A percentile compares a stretch with the other conserved stretches of the same genome.
These are phyloP conservation scores for Trypanosoma brucei DNA, from an alignment of 208 protist genomes.

Conservation along the genomic window DNA sequence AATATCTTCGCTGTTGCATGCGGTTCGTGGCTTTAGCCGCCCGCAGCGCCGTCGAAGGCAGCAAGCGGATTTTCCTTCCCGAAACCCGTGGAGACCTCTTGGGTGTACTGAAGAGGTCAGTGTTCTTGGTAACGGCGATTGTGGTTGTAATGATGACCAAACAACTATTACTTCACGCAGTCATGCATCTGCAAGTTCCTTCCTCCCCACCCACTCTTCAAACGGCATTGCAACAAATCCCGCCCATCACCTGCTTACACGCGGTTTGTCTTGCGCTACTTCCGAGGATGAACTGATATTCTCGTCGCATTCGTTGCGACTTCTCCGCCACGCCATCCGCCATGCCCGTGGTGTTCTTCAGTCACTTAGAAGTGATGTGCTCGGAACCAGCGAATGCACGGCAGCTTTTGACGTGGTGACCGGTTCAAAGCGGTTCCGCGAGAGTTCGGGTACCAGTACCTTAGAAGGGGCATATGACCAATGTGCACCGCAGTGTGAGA, in stretches of 20 bases:
- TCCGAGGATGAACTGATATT: not conserved
- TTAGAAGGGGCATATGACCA: not conserved
- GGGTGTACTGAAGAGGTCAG: not conserved
- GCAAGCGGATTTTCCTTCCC: not conserved
- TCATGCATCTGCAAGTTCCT: constrained; percentile 2
- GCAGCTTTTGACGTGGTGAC: not conserved
- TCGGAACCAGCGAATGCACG: not conserved
- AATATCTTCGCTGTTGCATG: constrained; percentile 2
- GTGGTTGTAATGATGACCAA: constrained; percentile 3
- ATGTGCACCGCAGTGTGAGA: not conserved
- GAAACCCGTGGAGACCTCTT: constrained; percentile 17
- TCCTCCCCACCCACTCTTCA: not conserved
- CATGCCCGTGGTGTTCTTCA: constrained; percentile 9
- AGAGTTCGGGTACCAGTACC: not conserved
- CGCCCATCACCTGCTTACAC: not conserved
- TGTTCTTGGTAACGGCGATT: not conserved
- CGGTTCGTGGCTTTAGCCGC: constrained; percentile 11
- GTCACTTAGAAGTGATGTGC: constrained; percentile 10
- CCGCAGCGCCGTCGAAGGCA: not conserved
- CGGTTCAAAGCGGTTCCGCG: constrained; percentile 11
- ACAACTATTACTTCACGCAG: constrained; percentile 16
- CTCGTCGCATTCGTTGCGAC: constrained; percentile 1
- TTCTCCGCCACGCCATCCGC: constrained; percentile 18
- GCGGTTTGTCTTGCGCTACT: not conserved
- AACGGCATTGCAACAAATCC: not conserved